These are phyloP conservation scores for Celoporthe dispersa DNA, from an alignment of 2,329 filamentous ascomycete genomes.

Conservation along the genomic window DNA sequence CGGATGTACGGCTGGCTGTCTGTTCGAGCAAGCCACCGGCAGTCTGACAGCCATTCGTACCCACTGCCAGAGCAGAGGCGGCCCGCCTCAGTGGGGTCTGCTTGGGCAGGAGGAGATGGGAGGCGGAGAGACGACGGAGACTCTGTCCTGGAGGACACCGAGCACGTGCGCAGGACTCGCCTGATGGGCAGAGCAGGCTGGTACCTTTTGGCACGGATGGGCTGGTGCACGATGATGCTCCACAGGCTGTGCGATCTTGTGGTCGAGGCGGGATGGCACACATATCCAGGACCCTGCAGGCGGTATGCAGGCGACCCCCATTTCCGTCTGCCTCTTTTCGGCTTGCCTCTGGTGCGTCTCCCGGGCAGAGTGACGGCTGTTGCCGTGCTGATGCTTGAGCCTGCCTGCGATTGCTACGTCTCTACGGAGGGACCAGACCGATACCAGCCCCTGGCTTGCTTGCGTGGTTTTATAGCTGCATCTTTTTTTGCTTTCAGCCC, in stretches of 20 bases:
- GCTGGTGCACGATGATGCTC: not conserved
- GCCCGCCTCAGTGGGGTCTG: not conserved
- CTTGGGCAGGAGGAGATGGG: not conserved
- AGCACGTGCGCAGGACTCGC: conserved; percentile 1
- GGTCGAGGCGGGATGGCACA: not conserved
- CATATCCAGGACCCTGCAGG: conserved; percentile 6
- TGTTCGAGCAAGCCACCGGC: conserved; percentile 36
- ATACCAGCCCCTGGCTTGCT: conserved; percentile 32
- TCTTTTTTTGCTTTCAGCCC: conserved; percentile 27
- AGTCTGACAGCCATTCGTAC: conserved; percentile 32
- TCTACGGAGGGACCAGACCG: conserved; percentile 40
- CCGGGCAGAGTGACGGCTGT: conserved; percentile 15
- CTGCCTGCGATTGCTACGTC: conserved; percentile 38
- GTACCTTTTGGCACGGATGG: not conserved
- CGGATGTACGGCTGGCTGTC: conserved; percentile 31
- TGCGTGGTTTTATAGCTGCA: conserved; percentile 29
- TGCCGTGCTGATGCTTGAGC: conserved; percentile 29
- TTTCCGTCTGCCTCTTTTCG: conserved; percentile 2
- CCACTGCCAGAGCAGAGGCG: conserved; percentile 22
- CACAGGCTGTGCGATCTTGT: conserved; percentile 1
- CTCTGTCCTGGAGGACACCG: conserved; percentile 9
- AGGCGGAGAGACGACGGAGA: conserved; percentile 7
- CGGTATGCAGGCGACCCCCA: conserved; percentile 17
- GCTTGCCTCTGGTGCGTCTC: conserved; percentile 16
- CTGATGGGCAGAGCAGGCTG: not conserved